Evolutionary conservation across 352 stramenopile genomes (phyloP).

Genomic region (Phytopythium delawarense): DNA sequence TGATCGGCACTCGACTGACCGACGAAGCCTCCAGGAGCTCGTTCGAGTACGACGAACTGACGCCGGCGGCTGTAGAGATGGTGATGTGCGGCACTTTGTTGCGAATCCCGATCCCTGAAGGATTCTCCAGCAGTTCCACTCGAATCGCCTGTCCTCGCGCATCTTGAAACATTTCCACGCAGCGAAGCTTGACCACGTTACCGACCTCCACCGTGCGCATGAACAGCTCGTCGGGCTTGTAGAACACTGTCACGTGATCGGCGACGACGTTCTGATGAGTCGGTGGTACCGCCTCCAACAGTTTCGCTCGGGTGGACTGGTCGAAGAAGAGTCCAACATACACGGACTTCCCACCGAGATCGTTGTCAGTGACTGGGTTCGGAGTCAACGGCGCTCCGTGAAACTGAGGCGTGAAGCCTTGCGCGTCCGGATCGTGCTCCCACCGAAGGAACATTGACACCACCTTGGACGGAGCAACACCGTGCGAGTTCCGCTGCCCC

Average conservation of each 20-base stretch:
- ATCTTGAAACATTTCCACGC: conserved; percentile 42
- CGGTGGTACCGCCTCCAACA: conserved; percentile 26
- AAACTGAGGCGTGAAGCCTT: conserved; percentile 43
- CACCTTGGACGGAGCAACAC: conserved; percentile 52
- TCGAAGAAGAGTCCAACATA: conserved; percentile 63
- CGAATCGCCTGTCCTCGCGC: conserved; percentile 36
- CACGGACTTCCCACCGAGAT: conserved; percentile 24
- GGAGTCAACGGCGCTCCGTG: conserved; percentile 26
- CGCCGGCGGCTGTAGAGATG: conserved; percentile 35
- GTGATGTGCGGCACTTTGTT: conserved; percentile 71
- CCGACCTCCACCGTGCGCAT: conserved; percentile 40
- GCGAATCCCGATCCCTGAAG: conserved; percentile 25
- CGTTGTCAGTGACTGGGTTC: conserved; percentile 51
- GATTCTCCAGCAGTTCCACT: conserved; percentile 31
- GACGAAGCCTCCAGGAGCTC: conserved; percentile 31
- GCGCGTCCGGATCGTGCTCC: conserved; percentile 36
- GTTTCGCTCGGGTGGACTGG: conserved; percentile 16
- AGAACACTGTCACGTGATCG: conserved; percentile 71
- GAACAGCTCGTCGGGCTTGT: conserved; percentile 51
- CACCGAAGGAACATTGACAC: conserved; percentile 69
- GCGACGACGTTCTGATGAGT: conserved; percentile 35
- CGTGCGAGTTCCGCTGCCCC: conserved; percentile 64
- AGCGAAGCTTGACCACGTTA: conserved; percentile 24
- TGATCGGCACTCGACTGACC: conserved; percentile 19
- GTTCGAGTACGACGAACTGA: conserved; percentile 66